phyloP scores from a whole-genome alignment of 2,329 filamentous ascomycete species.

The Aureobasidium sp. region DNA sequence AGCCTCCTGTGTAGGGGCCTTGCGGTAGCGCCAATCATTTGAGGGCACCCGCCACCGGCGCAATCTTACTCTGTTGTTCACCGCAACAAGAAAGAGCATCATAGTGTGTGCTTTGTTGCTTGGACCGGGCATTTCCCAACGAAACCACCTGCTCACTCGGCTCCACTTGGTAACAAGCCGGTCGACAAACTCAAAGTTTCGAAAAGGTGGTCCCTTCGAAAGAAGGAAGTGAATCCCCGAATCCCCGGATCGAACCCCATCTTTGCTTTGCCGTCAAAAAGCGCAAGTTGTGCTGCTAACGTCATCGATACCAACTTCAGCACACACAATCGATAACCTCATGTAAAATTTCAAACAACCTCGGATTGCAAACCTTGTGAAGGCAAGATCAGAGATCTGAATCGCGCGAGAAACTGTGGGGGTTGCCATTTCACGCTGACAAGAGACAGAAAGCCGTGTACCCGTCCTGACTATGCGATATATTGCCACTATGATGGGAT shows the following conservation, averaged over 20 bases:
- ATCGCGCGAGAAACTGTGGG: conserved; percentile 6
- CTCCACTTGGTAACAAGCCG: background rate
- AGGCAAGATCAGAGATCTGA: background rate
- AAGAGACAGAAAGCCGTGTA: background rate
- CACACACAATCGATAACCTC: background rate
- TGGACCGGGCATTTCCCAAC: conserved; percentile 5
- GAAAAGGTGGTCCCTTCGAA: background rate
- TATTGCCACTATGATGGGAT: conserved; percentile 5
- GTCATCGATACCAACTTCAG: background rate
- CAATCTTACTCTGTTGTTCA: background rate
- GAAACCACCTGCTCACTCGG: conserved; percentile 1
- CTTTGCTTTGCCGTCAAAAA: conserved; percentile 3
- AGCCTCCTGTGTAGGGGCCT: background rate
- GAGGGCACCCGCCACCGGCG: background rate
- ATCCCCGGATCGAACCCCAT: background rate
- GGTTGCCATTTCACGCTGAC: background rate
- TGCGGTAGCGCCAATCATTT: background rate
- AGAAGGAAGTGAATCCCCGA: background rate
- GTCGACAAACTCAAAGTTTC: background rate
- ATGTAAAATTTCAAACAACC: background rate
- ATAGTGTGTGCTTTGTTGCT: background rate
- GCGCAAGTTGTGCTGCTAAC: background rate
- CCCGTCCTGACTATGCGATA: background rate
- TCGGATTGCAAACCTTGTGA: background rate
- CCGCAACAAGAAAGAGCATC: background rate